Base-by-base conservation (phyloP, 208 protist species). In the Leishmania turanica region DNA sequence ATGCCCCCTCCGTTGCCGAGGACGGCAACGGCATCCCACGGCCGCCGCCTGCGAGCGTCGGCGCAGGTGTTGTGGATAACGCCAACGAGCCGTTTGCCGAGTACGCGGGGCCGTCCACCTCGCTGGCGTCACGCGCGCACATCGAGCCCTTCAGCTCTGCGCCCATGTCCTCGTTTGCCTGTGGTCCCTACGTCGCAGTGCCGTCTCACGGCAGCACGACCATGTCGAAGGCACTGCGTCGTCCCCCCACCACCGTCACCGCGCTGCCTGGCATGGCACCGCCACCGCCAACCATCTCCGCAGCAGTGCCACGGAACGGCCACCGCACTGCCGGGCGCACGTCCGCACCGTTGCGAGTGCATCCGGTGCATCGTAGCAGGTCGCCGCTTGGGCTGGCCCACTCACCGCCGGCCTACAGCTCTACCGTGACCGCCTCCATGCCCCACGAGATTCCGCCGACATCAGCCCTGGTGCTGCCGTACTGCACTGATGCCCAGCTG, bases 391-490 rank as follows among this genome's bases (percentile, higher is more conserved):
- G 21, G 40, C 68, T 51, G 40, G 27, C 42, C 17, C n/a, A 31
- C 40, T 27, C 68, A 24, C 40, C 7, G 24, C 40, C 34, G 9
- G 24, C 68, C 40, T 27, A 37, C 8, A 42, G 24, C 49, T n/a
- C n/a, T 34, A 34, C 34, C 70, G 24, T 15, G n/a, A 2, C 70
- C 11, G 2, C n/a, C 70, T 24, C n/a, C 13, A 11, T 51, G 47
- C 13, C 54, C 11, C 47, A 45, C 6, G 42, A 75, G 47, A 56
- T 75, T 34, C 70, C n/a, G 27, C 45, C 70, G 2, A 11, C 27
- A 27, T 49, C 70, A 21, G 47, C 70, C 24, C 21, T 68, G 45
- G 42, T 40, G 27, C 81, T 84, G 45, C 81, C 81, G 45, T 40
- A 9, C 4, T 70, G 53, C 75, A 77, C 24, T 37, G 75, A 75